Evolutionary conservation across 2,329 filamentous ascomycete genomes (phyloP).

Genomic region (Ophiostoma himal-ulmi): DNA sequence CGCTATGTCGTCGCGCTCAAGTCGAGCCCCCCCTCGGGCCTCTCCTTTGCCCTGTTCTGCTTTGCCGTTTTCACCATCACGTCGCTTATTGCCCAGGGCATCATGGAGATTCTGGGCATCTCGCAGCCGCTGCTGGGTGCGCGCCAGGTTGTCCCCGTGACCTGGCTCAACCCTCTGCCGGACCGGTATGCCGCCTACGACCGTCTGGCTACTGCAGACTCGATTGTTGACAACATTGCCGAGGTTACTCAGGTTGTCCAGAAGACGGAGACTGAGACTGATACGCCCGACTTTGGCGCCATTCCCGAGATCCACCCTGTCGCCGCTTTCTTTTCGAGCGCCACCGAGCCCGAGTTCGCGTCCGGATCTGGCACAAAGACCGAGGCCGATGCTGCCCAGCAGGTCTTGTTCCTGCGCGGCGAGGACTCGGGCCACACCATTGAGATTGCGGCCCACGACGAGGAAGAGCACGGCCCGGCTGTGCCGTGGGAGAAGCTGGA

Average conservation of each 20-base stretch:
- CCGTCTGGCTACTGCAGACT: conserved; percentile 5
- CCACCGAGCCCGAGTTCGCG: no score
- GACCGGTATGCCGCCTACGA: conserved; percentile 7
- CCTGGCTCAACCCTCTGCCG: conserved; percentile 30
- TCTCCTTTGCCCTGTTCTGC: conserved; percentile 48
- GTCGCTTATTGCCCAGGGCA: conserved; percentile 55
- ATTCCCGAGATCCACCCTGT: conserved; percentile 25
- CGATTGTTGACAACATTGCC: neutral
- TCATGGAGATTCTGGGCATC: conserved; percentile 58
- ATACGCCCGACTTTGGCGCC: conserved; percentile 15
- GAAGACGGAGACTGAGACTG: neutral
- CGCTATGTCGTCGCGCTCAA: conserved; percentile 66
- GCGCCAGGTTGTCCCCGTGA: conserved; percentile 48
- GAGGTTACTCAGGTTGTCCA: neutral
- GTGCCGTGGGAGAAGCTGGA: conserved; percentile 64
- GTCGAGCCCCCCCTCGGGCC: conserved; percentile 47
- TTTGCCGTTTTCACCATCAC: conserved; percentile 55
- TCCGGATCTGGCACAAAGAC: neutral
- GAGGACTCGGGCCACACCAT: conserved; percentile 27
- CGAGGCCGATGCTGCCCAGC: neutral
- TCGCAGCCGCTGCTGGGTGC: conserved; percentile 52
- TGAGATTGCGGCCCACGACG: conserved; percentile 43
- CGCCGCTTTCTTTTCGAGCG: conserved; percentile 23
- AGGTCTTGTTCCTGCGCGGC: conserved; percentile 24
- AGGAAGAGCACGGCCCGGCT: conserved; percentile 45